These are phyloP conservation scores for Dimocarpus longan DNA, from an alignment of 345 rosid species.

Conservation along the genomic window DNA sequence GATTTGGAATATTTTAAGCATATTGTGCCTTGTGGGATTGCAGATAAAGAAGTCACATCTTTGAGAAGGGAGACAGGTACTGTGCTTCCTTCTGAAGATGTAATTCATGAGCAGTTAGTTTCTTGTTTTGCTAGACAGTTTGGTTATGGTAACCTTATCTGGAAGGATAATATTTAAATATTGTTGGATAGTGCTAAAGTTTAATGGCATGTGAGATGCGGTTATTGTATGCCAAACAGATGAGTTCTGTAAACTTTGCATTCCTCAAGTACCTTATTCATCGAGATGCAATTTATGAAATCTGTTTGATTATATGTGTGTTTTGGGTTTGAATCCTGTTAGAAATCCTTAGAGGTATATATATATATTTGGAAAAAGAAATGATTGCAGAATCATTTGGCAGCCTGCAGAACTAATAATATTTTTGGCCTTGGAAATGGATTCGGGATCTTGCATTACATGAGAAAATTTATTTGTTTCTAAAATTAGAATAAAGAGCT, in stretches of 20 bases:
- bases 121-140: constrained; percentile 67
- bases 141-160: constrained; percentile 49
- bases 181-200: constrained; percentile 29
- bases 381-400: background rate
- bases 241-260: background rate
- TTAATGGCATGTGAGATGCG: constrained; percentile 13
- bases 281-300: constrained; percentile 6
- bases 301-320: background rate
- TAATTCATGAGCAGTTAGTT: constrained; percentile 73
- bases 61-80: constrained; percentile 67
- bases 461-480: background rate
- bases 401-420: background rate
- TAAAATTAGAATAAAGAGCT: background rate
- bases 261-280: background rate
- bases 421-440: background rate
- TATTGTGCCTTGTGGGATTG: constrained; percentile 92
- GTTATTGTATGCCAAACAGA: constrained; percentile 15
- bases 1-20: constrained; percentile 83
- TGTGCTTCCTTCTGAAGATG: constrained; percentile 67
- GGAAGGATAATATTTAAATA: constrained; percentile 47
- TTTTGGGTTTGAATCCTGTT: background rate
- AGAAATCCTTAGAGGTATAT: background rate
- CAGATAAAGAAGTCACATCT: constrained; percentile 79
- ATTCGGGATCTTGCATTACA: constrained; percentile 1
- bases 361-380: background rate